A percentile compares a stretch with the other conserved stretches of the same genome.
These are phyloP conservation scores for Microcyclospora pomicola DNA, from an alignment of 2,329 filamentous ascomycete species.

Conservation along the genomic window DNA sequence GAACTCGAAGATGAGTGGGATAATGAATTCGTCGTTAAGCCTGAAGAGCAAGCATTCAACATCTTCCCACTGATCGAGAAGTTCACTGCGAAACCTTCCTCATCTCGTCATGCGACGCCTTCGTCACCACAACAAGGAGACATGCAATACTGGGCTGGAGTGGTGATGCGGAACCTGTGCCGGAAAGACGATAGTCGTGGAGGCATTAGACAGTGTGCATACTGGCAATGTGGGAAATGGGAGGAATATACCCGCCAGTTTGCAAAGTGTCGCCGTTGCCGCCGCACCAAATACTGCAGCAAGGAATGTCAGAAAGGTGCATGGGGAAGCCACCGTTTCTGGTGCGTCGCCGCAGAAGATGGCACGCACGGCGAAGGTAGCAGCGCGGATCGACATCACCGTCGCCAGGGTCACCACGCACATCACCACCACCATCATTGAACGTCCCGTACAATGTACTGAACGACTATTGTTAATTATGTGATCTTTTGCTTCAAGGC, in stretches of 20 bases:
- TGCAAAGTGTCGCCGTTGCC: conserved; percentile 90
- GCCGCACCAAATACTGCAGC: conserved; percentile 86
- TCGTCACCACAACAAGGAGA: conserved; percentile 28
- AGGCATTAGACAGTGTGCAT: conserved; percentile 91
- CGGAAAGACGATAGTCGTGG: conserved; percentile 91
- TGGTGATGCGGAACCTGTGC: conserved; percentile 97
- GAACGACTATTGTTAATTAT: background rate
- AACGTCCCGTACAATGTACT: background rate
- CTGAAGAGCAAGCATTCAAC: conserved; percentile 39
- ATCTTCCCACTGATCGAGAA: conserved; percentile 98
- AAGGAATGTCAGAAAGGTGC: conserved; percentile 99
- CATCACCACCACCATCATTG: conserved; percentile 12
- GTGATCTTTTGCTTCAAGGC: background rate
- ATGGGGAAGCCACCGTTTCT: conserved; percentile 96
- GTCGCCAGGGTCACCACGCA: conserved; percentile 1
- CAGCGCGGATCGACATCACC: conserved; percentile 12
- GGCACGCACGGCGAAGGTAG: conserved; percentile 14
- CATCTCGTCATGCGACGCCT: conserved; percentile 8
- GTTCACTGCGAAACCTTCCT: conserved; percentile 63
- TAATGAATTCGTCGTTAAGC: conserved; percentile 54
- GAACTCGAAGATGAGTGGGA: conserved; percentile 67
- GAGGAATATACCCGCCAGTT: conserved; percentile 94
- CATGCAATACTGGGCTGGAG: conserved; percentile 99
- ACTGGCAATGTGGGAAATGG: conserved; percentile 97
- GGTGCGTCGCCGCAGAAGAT: conserved; percentile 66